Conservation (phyloP, 1,284 basidiomycete genomes). For the Exsudoporus floridanus region DNA sequence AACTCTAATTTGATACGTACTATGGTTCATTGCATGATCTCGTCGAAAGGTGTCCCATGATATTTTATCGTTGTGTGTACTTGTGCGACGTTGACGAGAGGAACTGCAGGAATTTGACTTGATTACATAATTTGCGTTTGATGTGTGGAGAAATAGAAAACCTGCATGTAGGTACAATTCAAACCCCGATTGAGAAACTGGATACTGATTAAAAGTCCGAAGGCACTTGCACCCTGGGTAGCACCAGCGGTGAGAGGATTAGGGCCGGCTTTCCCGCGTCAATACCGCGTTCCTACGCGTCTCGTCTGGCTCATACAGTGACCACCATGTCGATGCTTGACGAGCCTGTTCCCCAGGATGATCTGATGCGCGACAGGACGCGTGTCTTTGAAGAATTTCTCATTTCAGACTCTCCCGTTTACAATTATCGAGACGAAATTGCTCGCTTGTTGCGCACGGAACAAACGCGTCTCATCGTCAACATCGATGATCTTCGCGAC, state of each 20-base stretch:
- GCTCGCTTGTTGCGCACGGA: slow-evolving; percentile 82
- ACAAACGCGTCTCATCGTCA: slow-evolving; percentile 89
- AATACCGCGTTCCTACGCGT: slow-evolving; percentile 20
- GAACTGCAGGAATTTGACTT: too few relatives aligned
- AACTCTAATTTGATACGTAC: too few relatives aligned
- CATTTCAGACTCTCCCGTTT: slow-evolving; percentile 69
- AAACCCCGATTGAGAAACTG: too few relatives aligned
- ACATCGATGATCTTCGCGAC: slow-evolving; percentile 95
- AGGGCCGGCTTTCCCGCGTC: slow-evolving; percentile 34
- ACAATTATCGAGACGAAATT: slow-evolving; percentile 89
- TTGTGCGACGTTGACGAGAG: too few relatives aligned
- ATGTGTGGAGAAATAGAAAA: too few relatives aligned
- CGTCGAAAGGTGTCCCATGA: too few relatives aligned
- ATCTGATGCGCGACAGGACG: slow-evolving; percentile 71
- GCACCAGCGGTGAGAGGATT: slow-evolving; percentile 4
- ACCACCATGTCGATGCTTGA: slow-evolving; percentile 58
- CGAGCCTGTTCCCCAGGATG: slow-evolving; percentile 63
- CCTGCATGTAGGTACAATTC: too few relatives aligned
- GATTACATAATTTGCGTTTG: too few relatives aligned
- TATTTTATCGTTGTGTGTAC: too few relatives aligned
- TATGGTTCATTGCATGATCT: too few relatives aligned
- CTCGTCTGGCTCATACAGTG: slow-evolving; percentile 5
- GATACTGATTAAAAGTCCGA: too few relatives aligned
- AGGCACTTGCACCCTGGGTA: too few relatives aligned
- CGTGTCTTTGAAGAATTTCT: slow-evolving; percentile 89